Conservation (phyloP, 345 rosid species). For the Syzygium aqueum region DNA sequence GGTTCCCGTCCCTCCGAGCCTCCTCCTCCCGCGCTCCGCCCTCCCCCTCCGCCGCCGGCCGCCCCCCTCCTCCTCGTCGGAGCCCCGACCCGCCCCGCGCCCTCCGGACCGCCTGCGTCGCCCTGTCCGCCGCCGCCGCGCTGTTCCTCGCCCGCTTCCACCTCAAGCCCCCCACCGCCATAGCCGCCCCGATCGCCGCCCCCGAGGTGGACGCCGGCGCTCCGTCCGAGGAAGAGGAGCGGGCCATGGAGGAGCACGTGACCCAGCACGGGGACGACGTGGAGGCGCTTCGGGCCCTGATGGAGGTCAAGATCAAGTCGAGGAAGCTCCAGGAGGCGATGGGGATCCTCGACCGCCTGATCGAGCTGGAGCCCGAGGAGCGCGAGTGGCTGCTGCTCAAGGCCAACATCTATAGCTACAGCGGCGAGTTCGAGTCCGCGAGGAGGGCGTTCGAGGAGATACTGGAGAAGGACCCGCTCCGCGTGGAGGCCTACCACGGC, state of each 20-base stretch:
- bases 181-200: slow-evolving; percentile 6
- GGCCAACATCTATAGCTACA: slow-evolving; percentile 45
- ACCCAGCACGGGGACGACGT: slow-evolving; percentile 21
- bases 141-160: slow-evolving; percentile 42
- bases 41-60: slow-evolving; percentile 9
- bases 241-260: slow-evolving; percentile 34
- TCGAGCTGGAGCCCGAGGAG: slow-evolving; percentile 68
- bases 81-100: not conserved
- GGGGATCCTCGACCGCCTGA: slow-evolving; percentile 48
- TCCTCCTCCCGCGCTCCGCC: slow-evolving; percentile 15
- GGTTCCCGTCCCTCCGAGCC: slow-evolving; percentile 32
- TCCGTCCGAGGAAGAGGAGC: slow-evolving; percentile 30
- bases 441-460: slow-evolving; percentile 51
- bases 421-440: slow-evolving; percentile 59
- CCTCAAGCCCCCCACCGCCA: slow-evolving; percentile 45
- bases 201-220: slow-evolving; percentile 21
- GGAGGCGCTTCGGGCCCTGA: slow-evolving; percentile 42
- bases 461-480: slow-evolving; percentile 53
- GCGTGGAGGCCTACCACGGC: slow-evolving; percentile 88
- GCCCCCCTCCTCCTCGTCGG: slow-evolving; percentile 4
- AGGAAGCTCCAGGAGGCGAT: slow-evolving; percentile 50
- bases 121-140: slow-evolving; percentile 52
- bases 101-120: slow-evolving; percentile 47
- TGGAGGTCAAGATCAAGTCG: slow-evolving; percentile 66
- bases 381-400: slow-evolving; percentile 67